These are phyloP conservation scores for Hirschioporus abietinus DNA, from an alignment of 768 basidiomycete genomes.

Conservation along the genomic window DNA sequence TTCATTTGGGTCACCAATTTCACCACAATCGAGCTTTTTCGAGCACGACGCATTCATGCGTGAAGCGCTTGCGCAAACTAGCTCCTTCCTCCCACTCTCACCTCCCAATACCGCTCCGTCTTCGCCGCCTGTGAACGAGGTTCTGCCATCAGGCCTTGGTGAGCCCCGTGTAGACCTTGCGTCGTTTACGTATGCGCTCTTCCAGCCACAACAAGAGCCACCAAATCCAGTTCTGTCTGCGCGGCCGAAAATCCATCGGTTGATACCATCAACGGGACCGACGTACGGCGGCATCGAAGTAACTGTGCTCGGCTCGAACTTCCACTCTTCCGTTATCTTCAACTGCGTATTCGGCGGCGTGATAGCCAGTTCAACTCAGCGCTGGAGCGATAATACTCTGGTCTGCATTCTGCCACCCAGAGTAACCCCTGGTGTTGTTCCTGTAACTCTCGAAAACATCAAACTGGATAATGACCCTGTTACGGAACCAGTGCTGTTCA, in stretches of 20 bases:
- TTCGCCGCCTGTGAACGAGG: conserved; percentile 1
- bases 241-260: conserved; percentile 73
- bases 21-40: not conserved
- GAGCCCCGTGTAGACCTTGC: conserved; percentile 3
- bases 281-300: conserved; percentile 93
- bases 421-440: conserved; percentile 75
- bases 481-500: conserved; percentile 64
- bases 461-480: conserved; percentile 52
- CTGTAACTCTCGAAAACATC: conserved; percentile 83
- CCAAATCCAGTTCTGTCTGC: conserved; percentile 41
- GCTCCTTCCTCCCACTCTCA: conserved; percentile 4
- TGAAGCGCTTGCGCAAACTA: not conserved
- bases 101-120: conserved; percentile 7
- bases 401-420: conserved; percentile 89
- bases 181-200: conserved; percentile 4
- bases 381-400: conserved; percentile 90
- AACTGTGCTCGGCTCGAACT: conserved; percentile 88
- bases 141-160: not conserved
- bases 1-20: not conserved
- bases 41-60: conserved; percentile 2
- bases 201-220: conserved; percentile 23
- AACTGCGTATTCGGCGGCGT: conserved; percentile 85
- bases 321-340: conserved; percentile 66
- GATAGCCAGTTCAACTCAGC: conserved; percentile 74
- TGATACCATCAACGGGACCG: conserved; percentile 81